phyloP scores from a whole-genome alignment of 2,329 filamentous ascomycete species.

The Botrytis byssoidea region DNA sequence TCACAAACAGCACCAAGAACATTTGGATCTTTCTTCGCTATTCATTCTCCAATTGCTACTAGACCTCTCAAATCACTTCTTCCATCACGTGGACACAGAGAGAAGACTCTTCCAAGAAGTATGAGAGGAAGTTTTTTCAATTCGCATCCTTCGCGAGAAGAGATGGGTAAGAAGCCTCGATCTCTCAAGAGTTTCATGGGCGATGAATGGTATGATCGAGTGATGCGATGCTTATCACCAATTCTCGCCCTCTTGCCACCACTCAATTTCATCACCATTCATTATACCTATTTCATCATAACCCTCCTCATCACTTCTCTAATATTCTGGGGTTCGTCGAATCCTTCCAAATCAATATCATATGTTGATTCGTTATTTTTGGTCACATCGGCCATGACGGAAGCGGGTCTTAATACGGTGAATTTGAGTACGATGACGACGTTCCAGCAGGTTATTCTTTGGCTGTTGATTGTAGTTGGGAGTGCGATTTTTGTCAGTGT shows the following conservation, averaged over 20 bases:
- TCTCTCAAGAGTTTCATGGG: slow-evolving; percentile 13
- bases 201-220: not conserved
- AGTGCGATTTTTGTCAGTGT: slow-evolving; percentile 66
- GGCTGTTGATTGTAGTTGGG: slow-evolving; percentile 63
- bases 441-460: slow-evolving; percentile 66
- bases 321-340: slow-evolving; percentile 60
- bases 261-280: slow-evolving; percentile 62
- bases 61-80: not conserved
- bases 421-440: slow-evolving; percentile 63
- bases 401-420: slow-evolving; percentile 66
- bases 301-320: slow-evolving; percentile 55
- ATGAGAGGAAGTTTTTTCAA: not conserved
- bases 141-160: not conserved
- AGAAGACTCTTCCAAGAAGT: not conserved
- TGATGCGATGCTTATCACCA: not conserved
- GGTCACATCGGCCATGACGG: slow-evolving; percentile 64
- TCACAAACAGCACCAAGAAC: slow-evolving; percentile 1
- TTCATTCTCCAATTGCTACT: not conserved
- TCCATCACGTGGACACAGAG: not conserved
- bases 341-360: slow-evolving; percentile 50
- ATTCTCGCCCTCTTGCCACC: slow-evolving; percentile 25
- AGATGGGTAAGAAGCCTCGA: not conserved
- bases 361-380: slow-evolving; percentile 68
- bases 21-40: not conserved
- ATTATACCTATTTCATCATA: slow-evolving; percentile 65